Conservation (phyloP, 176 grass and related monocot species). For the Tillandsia fasciculata region DNA sequence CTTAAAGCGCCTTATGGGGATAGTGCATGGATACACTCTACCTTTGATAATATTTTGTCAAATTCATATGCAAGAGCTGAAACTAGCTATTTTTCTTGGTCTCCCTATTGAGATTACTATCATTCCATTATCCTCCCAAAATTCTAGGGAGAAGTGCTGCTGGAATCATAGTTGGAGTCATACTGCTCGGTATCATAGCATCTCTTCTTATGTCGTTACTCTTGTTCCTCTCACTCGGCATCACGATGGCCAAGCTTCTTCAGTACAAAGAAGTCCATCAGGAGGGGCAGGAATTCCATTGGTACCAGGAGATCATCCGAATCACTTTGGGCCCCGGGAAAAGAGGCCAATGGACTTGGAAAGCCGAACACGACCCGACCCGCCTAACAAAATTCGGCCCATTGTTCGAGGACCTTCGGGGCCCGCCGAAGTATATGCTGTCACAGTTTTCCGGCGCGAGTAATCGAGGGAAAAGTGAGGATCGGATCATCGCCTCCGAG, state of each 20-base stretch:
- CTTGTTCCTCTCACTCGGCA: constrained; percentile 71
- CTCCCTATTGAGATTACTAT: not conserved
- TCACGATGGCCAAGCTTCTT: constrained; percentile 62
- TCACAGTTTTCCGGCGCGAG: constrained; percentile 37
- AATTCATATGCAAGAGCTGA: too few species aligned
- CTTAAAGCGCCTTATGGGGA: too few species aligned
- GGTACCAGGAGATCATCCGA: constrained; percentile 64
- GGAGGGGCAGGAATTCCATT: constrained; percentile 46
- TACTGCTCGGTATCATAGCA: constrained; percentile 33
- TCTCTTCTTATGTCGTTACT: constrained; percentile 49
- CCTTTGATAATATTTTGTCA: too few species aligned
- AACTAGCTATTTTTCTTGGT: not conserved
- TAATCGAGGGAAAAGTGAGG: constrained; percentile 20
- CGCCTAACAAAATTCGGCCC: constrained; percentile 53
- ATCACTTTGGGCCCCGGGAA: constrained; percentile 58
- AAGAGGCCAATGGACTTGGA: constrained; percentile 85
- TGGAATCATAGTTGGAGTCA: constrained; percentile 43
- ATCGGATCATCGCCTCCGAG: constrained; percentile 60
- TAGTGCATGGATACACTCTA: too few species aligned
- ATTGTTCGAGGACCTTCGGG: constrained; percentile 85
- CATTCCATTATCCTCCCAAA: not conserved
- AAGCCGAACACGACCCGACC: constrained; percentile 25
- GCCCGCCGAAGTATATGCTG: constrained; percentile 69
- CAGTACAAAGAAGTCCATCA: constrained; percentile 76
- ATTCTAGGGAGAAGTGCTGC: constrained; percentile 39